Evolutionary conservation across 495 filamentous ascomycete species (phyloP).

Genomic region (Pseudomonodictys pantanalensis): DNA sequence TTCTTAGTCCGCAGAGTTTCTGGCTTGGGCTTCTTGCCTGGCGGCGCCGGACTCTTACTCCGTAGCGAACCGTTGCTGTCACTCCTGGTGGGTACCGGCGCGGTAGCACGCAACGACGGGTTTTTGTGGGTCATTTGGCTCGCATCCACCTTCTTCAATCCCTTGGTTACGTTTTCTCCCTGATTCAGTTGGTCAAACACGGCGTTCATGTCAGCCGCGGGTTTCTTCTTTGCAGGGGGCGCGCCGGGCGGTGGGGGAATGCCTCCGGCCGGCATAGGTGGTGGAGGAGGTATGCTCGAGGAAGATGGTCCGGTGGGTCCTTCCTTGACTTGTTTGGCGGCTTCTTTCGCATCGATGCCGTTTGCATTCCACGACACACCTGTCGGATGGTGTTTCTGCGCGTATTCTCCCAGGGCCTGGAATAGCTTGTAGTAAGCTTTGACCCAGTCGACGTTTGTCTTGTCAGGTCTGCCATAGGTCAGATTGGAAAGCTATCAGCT

Average conservation of each 20-base stretch:
- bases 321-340: slow-evolving; percentile 58
- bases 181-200: slow-evolving; percentile 90
- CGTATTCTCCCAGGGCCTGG: slow-evolving; percentile 72
- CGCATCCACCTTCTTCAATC: slow-evolving; percentile 88
- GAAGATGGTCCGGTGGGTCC: slow-evolving; percentile 39
- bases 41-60: slow-evolving; percentile 73
- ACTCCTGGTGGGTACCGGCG: slow-evolving; percentile 62
- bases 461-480: slow-evolving; percentile 17
- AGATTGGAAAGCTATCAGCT: background rate
- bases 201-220: slow-evolving; percentile 61
- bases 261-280: slow-evolving; percentile 45
- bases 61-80: slow-evolving; percentile 53
- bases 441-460: slow-evolving; percentile 66
- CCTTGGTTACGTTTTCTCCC: slow-evolving; percentile 78
- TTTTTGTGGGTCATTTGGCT: slow-evolving; percentile 99
- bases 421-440: slow-evolving; percentile 85
- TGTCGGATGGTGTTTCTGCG: slow-evolving; percentile 72
- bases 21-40: slow-evolving; percentile 89
- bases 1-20: slow-evolving; percentile 92
- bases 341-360: slow-evolving; percentile 71
- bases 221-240: slow-evolving; percentile 49
- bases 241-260: slow-evolving; percentile 58
- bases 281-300: slow-evolving; percentile 49
- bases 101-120: slow-evolving; percentile 74
- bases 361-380: slow-evolving; percentile 86